Base-by-base conservation (phyloP, 2,329 filamentous ascomycete genomes). In the Torrubiella hemipterigena region DNA sequence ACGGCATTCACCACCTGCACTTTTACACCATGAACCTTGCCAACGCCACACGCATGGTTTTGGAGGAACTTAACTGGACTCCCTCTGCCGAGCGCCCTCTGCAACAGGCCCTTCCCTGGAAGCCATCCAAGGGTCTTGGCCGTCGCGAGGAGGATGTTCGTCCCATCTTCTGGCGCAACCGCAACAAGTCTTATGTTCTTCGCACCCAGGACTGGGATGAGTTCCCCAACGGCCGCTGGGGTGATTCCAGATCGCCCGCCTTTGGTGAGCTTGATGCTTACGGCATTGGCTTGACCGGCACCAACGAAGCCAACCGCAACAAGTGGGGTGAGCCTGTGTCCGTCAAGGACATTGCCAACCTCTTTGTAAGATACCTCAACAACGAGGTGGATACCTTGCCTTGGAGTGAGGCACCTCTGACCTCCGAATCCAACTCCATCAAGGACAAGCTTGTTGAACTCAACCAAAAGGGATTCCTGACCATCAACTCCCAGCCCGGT, bases 11-110 rank as follows among this genome's bases (percentile, higher is more conserved):
- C 40, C 86, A 95, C 52, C 59, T 98, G 42, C 91, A 98, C 58
- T 98, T 98, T 59, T 98, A 98, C 64, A 98, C 91, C 38, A 98
- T 98, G 91, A 98, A 98, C 58, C 69, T 98, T 14, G 89, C 86
- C 9, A 85, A 93, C 55, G 83, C 91, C 30, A 95, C 89, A 2
- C 79, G 81, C 45, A 87, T 95, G 80, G 77, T 98, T 16, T 70
- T 98, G 11, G 87, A 96, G 46, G 87, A 95, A 54, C 68, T 98
- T 16, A 68, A 77, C 32, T 74, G 94, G 57, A 70, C 84, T 30
- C 89, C 91, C 2, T 81, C 81, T 14, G 65, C 74, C 7, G 76
- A 81, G 39, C 77, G 79, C 18, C 85, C 87, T 4, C 65, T 86
- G 31, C 84, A 89, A 54, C 89, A 91, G 48, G 74, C 86, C n/a